These are phyloP conservation scores for Nicotiana undulata DNA, from an alignment of 257 asterid species.

Conservation along the genomic window DNA sequence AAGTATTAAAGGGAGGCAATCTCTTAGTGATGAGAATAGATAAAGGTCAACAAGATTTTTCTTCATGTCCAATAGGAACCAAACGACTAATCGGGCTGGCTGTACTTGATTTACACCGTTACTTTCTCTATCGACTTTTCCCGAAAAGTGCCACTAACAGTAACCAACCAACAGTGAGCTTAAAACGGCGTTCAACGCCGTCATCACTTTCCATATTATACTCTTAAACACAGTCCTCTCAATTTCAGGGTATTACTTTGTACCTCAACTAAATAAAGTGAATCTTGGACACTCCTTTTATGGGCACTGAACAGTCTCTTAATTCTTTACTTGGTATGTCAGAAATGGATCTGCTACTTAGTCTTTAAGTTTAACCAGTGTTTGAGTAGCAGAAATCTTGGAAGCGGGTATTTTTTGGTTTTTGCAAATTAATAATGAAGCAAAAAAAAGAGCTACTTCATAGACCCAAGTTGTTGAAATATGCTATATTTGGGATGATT, in stretches of 20 bases:
- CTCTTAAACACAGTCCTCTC: background rate
- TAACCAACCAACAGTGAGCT: background rate
- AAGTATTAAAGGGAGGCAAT: background rate
- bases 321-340: constrained; percentile 29
- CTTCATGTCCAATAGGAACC: background rate
- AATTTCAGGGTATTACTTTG: background rate
- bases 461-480: constrained; percentile 41
- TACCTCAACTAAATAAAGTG: background rate
- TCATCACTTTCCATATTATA: background rate
- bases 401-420: background rate
- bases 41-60: background rate
- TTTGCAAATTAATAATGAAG: constrained; percentile 29
- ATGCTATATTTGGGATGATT: constrained; percentile 33
- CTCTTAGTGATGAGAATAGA: too few relatives aligned
- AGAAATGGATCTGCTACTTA: constrained; percentile 41
- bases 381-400: background rate
- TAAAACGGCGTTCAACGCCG: background rate
- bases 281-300: background rate
- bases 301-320: background rate
- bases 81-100: background rate
- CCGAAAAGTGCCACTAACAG: background rate
- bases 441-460: constrained; percentile 29
- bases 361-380: constrained; percentile 18
- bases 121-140: background rate
- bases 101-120: background rate